These are phyloP conservation scores for Hyparrhenia diplandra DNA, from an alignment of 176 grass and related monocot genomes.

Conservation along the genomic window DNA sequence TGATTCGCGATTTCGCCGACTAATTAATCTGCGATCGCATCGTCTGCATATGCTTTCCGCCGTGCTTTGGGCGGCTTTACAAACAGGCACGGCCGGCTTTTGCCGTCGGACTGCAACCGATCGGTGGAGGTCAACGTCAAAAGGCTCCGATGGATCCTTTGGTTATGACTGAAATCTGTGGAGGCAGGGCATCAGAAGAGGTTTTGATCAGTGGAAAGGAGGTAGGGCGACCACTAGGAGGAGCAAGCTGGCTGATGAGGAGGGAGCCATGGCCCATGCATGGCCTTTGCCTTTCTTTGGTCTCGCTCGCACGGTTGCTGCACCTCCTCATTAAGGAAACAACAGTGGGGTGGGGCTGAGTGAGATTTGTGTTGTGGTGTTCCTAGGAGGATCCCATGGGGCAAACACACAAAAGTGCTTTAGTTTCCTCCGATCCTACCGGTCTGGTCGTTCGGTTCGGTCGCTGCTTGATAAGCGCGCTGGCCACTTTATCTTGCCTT, in stretches of 20 bases:
- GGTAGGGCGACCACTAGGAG: constrained; percentile 5
- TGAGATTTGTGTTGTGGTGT: not conserved
- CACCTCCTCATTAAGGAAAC: constrained; percentile 55
- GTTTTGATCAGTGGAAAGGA: not conserved
- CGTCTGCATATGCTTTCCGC: not conserved
- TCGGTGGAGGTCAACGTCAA: constrained; percentile 31
- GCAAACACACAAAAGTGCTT: not conserved
- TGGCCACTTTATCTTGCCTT: not conserved
- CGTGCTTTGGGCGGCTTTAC: constrained; percentile 30
- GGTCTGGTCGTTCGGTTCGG: not conserved
- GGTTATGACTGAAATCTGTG: not conserved
- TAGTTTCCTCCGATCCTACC: not conserved
- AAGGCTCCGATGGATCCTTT: not conserved
- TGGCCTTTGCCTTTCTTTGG: not conserved
- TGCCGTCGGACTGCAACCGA: constrained; percentile 33
- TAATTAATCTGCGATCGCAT: constrained; percentile 25
- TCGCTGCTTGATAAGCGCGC: constrained; percentile 35
- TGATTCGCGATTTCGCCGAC: not conserved
- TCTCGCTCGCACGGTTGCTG: not conserved
- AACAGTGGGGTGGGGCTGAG: constrained; percentile 1
- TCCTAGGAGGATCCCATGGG: constrained; percentile 25
- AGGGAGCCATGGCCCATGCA: not conserved
- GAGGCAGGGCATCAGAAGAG: no score
- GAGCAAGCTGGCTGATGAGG: not conserved
- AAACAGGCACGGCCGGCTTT: constrained; percentile 23